Evolutionary conservation across 495 filamentous ascomycete genomes (phyloP), one percentile per base, ranked within the genome.

Genomic region (Xylaria sp.): DNA sequence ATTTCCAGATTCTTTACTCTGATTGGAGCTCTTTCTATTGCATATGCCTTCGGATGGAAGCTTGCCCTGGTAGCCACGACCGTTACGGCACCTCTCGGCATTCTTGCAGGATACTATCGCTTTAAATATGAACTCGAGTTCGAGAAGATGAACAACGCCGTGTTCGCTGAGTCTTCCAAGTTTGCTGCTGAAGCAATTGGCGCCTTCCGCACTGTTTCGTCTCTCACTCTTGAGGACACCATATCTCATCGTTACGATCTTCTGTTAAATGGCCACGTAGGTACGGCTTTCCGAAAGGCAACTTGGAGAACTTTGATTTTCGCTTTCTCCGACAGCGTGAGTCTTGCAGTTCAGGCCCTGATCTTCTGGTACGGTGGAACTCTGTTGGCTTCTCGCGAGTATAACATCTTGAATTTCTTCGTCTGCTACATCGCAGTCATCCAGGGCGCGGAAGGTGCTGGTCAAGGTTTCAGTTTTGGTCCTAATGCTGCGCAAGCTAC

Each of bases 171-270:
- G 69, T 85, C 81, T 50, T 87, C 87, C 26, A 84, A 87, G 69
- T 90, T 89, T 61, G 88, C 87, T n/a, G 84, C 88, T 65, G 89
- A 91, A 77, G 80, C 88, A 17, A 86, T 90, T 57, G 80, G 84
- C 6, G 88, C 88, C 9, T 88, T 88, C 75, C 78, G 88, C 29
- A 90, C 89, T 12, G 89, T 91, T 17, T 82, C 84, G 24, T 81
- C 77, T 70, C 80, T 90, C 15, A 86, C 85, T 43, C 82, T 90
- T 69, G 89, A 90, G 69, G 81, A 85, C 29, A 82, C 81, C 68
- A 89, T 90, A 53, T 81, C 77, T 61, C 48, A 79, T 11, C 80
- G 87, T 48, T 86, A 85, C 72, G 73, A 81, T 9, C 26, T 44
- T 3, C 75, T 86, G 33, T 78, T 85, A 21, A 58, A 69, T 29